Evolutionary conservation across 169 alveolate genomes (phyloP), one percentile per base, ranked within the genome.

Genomic region (Sarcocystis neurona): DNA sequence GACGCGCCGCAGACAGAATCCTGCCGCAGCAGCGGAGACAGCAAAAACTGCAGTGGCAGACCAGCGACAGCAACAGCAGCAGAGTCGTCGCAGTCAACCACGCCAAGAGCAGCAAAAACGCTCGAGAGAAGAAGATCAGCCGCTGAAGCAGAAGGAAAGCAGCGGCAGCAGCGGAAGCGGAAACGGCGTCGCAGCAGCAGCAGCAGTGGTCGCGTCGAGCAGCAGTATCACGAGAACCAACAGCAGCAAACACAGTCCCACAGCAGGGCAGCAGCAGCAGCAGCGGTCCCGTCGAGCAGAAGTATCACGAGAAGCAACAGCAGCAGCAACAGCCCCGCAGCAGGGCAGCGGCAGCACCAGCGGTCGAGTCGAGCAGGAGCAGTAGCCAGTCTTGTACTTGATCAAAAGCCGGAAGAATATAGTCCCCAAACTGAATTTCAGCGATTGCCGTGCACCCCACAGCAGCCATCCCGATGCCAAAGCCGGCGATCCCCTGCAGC

Each of bases 351-450:
- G 39, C 72, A 23, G 5, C 34, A 6, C 5, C 72, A 58, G n/a
- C 27, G n/a, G 72, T 6, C 41, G 75, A 37, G 12, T 0, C 43
- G 44, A 15, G 18, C 27, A 1, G 6, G 44, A n/a, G n/a, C n/a
- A n/a, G n/a, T n/a, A n/a, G n/a, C n/a, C n/a, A 85, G 44, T 34
- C 53, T 79, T 32, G 80, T 63, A 94, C 94, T 92, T 98, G 98
- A 94, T 98, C 99, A 90, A 97, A 98, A 1, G 99, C 99, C 32
- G 99, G 99, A 94, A 97, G 97, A 18, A 98, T 98, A 92, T 98
- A 98, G 94, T 98, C 99, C 34, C 99, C 99, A 85, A 98, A 98
- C 91, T 98, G 98, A n/a, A 98, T 97, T 92, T 98, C 99, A 1
- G 99, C 99, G 37, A 98, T 97, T 12, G 99, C 98, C 37, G 97